A percentile compares a stretch with the other conserved stretches of the same genome.
Evolutionary conservation across 2,329 filamentous ascomycete species (phyloP).

Genomic region (Alternaria sp.): DNA sequence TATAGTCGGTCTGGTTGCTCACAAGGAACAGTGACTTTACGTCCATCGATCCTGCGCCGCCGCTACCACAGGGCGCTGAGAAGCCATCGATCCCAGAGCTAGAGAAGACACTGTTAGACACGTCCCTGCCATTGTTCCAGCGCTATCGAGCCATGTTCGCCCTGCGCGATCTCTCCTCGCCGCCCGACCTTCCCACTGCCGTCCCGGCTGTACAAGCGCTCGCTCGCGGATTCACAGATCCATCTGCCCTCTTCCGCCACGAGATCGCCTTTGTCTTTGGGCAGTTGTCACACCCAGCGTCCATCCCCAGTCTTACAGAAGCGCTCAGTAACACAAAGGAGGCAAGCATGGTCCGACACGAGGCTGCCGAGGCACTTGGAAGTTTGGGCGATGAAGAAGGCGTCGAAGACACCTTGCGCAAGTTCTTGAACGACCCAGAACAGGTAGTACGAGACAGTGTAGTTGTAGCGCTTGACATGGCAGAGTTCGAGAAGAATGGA

Average conservation of each 20-base stretch:
- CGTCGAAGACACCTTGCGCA: conserved; percentile 83
- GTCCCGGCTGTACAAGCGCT: conserved; percentile 86
- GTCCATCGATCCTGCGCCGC: conserved; percentile 93
- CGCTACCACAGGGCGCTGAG: conserved; percentile 73
- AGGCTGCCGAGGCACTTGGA: conserved; percentile 94
- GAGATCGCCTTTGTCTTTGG: conserved; percentile 99
- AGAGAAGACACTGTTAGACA: conserved; percentile 79
- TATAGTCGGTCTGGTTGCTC: conserved; percentile 12
- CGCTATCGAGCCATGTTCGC: conserved; percentile 99
- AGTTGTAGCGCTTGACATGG: conserved; percentile 96
- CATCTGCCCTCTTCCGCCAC: conserved; percentile 93
- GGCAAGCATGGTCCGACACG: conserved; percentile 95
- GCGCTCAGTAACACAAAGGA: conserved; percentile 82
- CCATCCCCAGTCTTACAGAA: conserved; percentile 84
- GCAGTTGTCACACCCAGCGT: conserved; percentile 94
- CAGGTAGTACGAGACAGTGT: conserved; percentile 94
- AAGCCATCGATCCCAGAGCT: conserved; percentile 75
- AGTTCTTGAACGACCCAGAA: conserved; percentile 88
- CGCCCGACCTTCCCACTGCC: conserved; percentile 88
- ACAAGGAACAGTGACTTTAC: conserved; percentile 79
- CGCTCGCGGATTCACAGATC: conserved; percentile 83
- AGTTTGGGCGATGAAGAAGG: conserved; percentile 93
- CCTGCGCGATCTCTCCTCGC: conserved; percentile 91
- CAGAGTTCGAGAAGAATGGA: conserved; percentile 90
- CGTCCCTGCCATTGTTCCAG: conserved; percentile 80